Evolutionary conservation across 83 land plant genomes (phyloP), one percentile per base, ranked within the genome.

Genomic region (Isoetes engelmannii): DNA sequence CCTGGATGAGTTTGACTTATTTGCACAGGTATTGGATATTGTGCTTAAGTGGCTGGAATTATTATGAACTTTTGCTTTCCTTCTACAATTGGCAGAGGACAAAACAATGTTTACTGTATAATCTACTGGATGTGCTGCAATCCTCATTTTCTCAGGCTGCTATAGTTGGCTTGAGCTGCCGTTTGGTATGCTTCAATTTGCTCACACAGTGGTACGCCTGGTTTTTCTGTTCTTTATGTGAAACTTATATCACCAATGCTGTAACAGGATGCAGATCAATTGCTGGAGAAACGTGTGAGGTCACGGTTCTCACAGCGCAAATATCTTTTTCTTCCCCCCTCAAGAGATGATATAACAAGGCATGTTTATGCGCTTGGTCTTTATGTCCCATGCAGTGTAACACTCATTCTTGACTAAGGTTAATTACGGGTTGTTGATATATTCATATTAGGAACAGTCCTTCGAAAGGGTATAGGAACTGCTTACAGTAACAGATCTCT

Each of bases 261-360:
- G 37, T 28, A 28, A 71, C 78, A 95, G 99, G 99, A 95, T 81
- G 97, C 97, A 50, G 99, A 95, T 63, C 97, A 95, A 75, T 84
- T 88, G 12, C 54, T 95, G 67, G 99, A 95, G 68, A 95, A 95
- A 79, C 81, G 99, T 82, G 99, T 95, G 44, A 80, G 97, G 55
- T 95, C 97, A 41, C 93, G 97, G 20, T 95, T 95, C 67, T 88
- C 99, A 47, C 93, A 95, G 68, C 77, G 97, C 68, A 95, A 95
- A 79, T 72, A 90, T 46, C 75, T 95, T 67, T 95, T 95, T 73
- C 74, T 77, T 75, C 93, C 97, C 67, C 91, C 97, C 4, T 63
- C 85, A 19, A 71, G 50, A 48, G 86, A 86, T 50, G 90, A 88
- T 18, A 46, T 74, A 6, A 65, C 61, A 12, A 84, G 87, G 99